Evolutionary conservation across 257 asterid species (phyloP), one percentile per base, ranked within the genome.

Genomic region (Asclepias syriaca): DNA sequence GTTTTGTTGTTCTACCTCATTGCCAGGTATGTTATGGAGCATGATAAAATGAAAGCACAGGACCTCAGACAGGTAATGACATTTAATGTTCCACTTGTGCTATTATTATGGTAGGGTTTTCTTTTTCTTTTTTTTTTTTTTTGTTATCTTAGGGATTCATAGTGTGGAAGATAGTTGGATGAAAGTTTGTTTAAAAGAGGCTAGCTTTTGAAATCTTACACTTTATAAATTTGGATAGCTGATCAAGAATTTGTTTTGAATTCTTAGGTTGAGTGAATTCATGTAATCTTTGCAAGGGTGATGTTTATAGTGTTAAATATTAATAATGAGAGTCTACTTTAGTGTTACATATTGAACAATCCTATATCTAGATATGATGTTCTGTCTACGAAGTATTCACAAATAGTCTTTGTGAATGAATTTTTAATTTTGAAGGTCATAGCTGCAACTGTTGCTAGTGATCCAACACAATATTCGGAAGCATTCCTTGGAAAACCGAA

Each of bases 11-110:
- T 70, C 71, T 72, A 76, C 49, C 75, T 64, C 68, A 29, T 58
- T 56, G 80, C 80, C 81, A 95, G 98, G 74, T 95, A 84, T 81
- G 97, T 95, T 76, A 95, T 95, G 99, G 98, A 92, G 76, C 95
- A 81, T 60, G 87, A 92, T 81, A 92, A 83, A 82, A 83, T 77
- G 75, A 92, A 90, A 86, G 95, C 96, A 45, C 55, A 88, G 9
- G 99, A 88, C 79, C 86, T 95, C 79, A 87, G 98, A 87, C 96
- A 95, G 98, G 99, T 95, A 64, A 18, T 57, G 10, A 24, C 51
- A 76, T 71, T 60, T 48, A 61, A 59, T 39, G 3, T 57, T 61
- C 29, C 34, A 53, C 19, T 61, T 53, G 58, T 50, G 70, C 45
- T 65, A 50, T 15, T 50, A 9, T 21, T 50, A 9, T 21, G 21